Conservation (phyloP, 2,329 filamentous ascomycete genomes). For the Aspergillus proliferans region DNA sequence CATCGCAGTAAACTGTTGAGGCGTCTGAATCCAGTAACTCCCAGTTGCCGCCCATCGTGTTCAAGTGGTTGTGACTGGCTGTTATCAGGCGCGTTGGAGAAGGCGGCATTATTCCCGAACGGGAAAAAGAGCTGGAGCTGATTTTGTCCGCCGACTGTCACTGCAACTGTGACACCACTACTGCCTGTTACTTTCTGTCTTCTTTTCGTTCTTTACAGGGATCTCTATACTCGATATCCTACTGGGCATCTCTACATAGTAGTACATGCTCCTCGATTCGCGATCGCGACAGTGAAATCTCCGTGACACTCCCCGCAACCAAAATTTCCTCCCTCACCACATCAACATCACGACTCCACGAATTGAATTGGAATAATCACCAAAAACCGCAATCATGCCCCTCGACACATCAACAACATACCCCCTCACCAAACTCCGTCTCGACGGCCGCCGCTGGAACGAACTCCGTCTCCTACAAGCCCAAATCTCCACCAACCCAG, state of each 20-base stretch:
- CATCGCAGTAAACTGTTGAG: constrained; percentile 21
- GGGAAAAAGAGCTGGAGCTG: constrained; percentile 17
- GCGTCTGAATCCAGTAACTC: constrained; percentile 20
- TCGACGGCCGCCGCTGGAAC: constrained; percentile 90
- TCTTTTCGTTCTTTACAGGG: background rate
- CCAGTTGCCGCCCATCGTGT: constrained; percentile 18
- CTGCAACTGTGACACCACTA: background rate
- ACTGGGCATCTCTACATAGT: no score
- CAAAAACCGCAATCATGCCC: constrained; percentile 57
- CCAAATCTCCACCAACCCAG: constrained; percentile 85
- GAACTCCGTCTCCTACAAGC: constrained; percentile 84
- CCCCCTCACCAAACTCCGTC: constrained; percentile 73
- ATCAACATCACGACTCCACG: background rate
- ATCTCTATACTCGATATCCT: no score
- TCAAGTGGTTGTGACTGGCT: background rate
- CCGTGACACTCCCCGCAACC: background rate
- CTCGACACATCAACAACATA: constrained; percentile 92
- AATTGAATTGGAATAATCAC: constrained; percentile 1
- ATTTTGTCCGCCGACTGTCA: background rate
- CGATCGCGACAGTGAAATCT: no score
- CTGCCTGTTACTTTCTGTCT: background rate
- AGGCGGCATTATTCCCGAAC: constrained; percentile 9
- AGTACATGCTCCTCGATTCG: no score
- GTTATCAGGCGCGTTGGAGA: background rate
- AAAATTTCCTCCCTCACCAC: background rate